Evolutionary conservation across 257 asterid species (phyloP), one percentile per base, ranked within the genome.

Genomic region (Primulina huaijiensis): DNA sequence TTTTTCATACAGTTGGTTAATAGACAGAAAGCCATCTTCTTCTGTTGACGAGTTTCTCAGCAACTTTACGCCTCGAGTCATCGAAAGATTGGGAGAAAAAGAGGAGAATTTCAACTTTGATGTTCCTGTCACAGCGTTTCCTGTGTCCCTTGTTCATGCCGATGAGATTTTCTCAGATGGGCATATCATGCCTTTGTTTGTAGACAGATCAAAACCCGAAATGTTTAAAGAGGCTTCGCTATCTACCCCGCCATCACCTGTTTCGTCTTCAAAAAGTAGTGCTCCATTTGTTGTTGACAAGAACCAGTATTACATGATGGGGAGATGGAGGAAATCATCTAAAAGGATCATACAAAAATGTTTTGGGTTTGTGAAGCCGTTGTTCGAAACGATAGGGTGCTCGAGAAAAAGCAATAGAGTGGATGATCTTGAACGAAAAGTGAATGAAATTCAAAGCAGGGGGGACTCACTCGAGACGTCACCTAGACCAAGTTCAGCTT

Each of bases 1-100:
- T 12, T 88, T 88, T 62, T 88, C 95, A 12, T 82, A 82, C 83
- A 88, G 91, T n/a, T 88, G 95, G 91, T 79, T 88, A 66, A 62
- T 72, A 37, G 79, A 79, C 75, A 70, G 56, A 59, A 74, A 77
- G 7, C 79, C 80, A 8, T 71, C 74, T 50, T 71, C 74, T 50
- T 50, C 81, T 34, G 59, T 67, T 16, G 81, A 78, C 61, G 71
- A 50, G 56, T 60, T 79, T 19, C 35, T 65, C n/a, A 68, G 72
- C 40, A 62, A 62, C 56, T 65, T 65, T 31, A 76, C 66, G 52
- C 58, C 72, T 30, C 52, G 50, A 25, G 20, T 61, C 4, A 52
- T 74, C 4, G 76, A 68, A 30, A 69, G 52, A 40, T 62, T 77
- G 7, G 5, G 5, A 3, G 83, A 78, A 73, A 83, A 70, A 37